Evolutionary conservation across 176 grass and related monocot genomes (phyloP), one percentile per base, ranked within the genome.

Genomic region (Zizania latifolia): DNA sequence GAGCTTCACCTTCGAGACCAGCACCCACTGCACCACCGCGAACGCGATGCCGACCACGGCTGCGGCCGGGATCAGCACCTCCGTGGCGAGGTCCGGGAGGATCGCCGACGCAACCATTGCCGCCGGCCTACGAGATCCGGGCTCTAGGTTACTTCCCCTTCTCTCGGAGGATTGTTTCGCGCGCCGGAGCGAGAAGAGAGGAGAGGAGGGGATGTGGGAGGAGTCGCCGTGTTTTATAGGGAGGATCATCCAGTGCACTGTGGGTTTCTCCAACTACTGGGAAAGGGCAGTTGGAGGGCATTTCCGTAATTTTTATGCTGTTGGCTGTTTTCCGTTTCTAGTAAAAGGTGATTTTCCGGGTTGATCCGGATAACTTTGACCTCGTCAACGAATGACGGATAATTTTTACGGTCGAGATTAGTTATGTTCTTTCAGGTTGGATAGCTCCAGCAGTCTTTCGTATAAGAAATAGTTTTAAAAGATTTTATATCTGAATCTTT

Each of bases 1-100:
- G 12, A 97, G 14, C 82, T 86, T 93, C 24, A 97, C 90, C 82
- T 88, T 78, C 15, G 93, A 97, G 29, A 97, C 93, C 4, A 97
- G 38, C 13, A 74, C 12, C 90, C 90, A 97, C 81, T 97, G 90
- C 78, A 84, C 9, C 71, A 97, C 62, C 12, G 93, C 79, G 68
- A 97, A 97, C 2, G 62, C 85, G 67, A 97, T 90, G 72, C 93
- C 93, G 23, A 97, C 72, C 22, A 76, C 90, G 27, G 85, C 89
- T 12, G 93, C 85, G 13, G 62, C 80, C 56, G 93, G 93, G 43
- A 93, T 76, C 35, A 97, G 24, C 57, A 93, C 61, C 90, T 88
- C 79, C 70, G 93, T 93, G 31, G 68, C 78, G 38, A 97, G 68
- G 17, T 93, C 93, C 10, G 90, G 85, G 70, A 97, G 75, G 34